Conservation (phyloP, 768 basidiomycete species). For the Hypholoma fasciculare region DNA sequence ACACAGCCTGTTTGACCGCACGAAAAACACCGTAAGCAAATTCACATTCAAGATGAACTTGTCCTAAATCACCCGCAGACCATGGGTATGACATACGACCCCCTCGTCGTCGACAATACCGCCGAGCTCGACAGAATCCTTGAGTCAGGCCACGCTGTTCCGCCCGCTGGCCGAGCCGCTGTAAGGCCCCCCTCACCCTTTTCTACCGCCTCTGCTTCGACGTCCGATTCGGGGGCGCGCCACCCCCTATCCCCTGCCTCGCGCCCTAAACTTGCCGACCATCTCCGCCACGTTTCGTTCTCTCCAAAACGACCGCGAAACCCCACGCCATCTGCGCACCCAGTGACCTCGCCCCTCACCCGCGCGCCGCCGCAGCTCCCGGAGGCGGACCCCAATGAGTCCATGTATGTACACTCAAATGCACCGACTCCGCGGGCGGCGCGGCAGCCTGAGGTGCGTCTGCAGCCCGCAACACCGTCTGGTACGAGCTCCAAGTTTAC, state of each 20-base stretch:
- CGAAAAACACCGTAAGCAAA: slow-evolving; percentile 45
- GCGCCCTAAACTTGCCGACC: slow-evolving; percentile 69
- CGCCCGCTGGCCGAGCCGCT: slow-evolving; percentile 21
- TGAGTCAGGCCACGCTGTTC: slow-evolving; percentile 49
- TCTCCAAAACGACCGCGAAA: slow-evolving; percentile 76
- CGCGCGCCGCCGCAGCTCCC: slow-evolving; percentile 14
- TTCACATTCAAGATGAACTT: neutral
- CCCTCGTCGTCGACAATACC: slow-evolving; percentile 60
- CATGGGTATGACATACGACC: slow-evolving; percentile 46
- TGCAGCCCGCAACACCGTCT: slow-evolving; percentile 65
- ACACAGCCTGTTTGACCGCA: slow-evolving; percentile 57
- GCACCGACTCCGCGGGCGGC: slow-evolving; percentile 1
- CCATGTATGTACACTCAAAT: neutral
- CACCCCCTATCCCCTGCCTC: slow-evolving; percentile 36
- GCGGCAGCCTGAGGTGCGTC: slow-evolving; percentile 48
- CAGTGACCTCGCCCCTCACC: slow-evolving; percentile 22
- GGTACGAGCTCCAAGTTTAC: slow-evolving; percentile 57
- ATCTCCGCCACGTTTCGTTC: slow-evolving; percentile 68
- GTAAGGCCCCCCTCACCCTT: slow-evolving; percentile 47
- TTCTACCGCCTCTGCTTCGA: slow-evolving; percentile 47
- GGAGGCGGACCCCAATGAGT: neutral
- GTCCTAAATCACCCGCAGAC: slow-evolving; percentile 22
- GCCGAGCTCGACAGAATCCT: slow-evolving; percentile 62
- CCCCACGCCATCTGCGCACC: slow-evolving; percentile 25
- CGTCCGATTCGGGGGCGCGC: slow-evolving; percentile 48